Conservation (phyloP, 2,329 filamentous ascomycete genomes). For the Colletotrichum euphorbiae region DNA sequence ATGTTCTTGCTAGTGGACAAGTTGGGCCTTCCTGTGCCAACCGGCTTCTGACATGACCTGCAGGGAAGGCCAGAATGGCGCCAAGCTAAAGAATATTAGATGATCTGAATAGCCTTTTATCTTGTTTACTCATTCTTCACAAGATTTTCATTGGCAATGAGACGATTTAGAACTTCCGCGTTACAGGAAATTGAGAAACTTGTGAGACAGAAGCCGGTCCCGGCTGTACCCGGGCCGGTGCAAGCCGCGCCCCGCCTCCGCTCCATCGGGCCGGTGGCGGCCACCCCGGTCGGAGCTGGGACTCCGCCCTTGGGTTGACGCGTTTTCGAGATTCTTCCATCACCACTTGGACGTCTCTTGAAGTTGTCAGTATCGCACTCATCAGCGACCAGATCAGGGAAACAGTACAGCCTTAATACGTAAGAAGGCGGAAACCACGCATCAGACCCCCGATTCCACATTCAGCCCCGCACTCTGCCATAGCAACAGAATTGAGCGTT, state of each 20-base stretch:
- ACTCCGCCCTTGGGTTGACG: slow-evolving; percentile 8
- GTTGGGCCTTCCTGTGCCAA: too few relatives aligned
- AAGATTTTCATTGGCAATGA: too few relatives aligned
- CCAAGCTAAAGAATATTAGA: too few relatives aligned
- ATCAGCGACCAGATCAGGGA: background rate
- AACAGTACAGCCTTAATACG: background rate
- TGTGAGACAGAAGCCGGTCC: background rate
- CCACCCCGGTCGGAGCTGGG: slow-evolving; percentile 9
- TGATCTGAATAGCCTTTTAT: too few relatives aligned
- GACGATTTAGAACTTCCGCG: too few relatives aligned
- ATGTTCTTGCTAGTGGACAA: too few relatives aligned
- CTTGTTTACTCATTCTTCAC: too few relatives aligned
- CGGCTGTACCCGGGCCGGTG: background rate
- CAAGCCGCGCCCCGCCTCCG: background rate
- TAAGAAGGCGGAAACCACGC: background rate
- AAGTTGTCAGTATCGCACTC: background rate
- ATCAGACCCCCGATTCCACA: background rate
- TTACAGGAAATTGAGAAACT: background rate
- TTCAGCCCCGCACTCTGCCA: slow-evolving; percentile 1
- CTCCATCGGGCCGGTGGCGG: background rate
- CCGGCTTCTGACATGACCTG: too few relatives aligned
- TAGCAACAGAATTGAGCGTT: background rate
- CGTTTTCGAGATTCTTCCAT: background rate
- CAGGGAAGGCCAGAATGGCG: too few relatives aligned
- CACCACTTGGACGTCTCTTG: background rate